phyloP scores from a whole-genome alignment of 192 early-diverging fungal species.

The Podila epicladia region DNA sequence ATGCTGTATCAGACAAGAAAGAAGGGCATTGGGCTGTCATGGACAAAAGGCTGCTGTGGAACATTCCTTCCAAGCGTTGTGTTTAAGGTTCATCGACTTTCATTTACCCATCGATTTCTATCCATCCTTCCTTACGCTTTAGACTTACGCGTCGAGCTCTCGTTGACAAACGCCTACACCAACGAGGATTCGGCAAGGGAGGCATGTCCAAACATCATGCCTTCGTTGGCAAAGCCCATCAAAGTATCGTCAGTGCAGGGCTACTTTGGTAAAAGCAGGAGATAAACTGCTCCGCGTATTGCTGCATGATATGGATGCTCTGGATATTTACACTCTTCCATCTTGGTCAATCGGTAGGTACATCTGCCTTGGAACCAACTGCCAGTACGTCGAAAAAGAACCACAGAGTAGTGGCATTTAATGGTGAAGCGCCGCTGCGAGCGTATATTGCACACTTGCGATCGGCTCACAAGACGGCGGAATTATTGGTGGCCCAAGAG shows the following conservation, averaged over 20 bases:
- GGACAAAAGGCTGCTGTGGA: too few species aligned
- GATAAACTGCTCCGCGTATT: too few species aligned
- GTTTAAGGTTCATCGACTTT: too few species aligned
- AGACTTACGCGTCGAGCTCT: slow-evolving; percentile 43
- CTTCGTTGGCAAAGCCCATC: slow-evolving; percentile 12
- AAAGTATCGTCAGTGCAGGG: slow-evolving; percentile 18
- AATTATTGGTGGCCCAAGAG: slow-evolving; percentile 21
- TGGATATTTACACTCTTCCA: background rate
- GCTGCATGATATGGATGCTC: background rate
- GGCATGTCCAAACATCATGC: slow-evolving; percentile 30
- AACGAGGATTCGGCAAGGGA: slow-evolving; percentile 32
- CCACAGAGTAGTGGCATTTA: slow-evolving; percentile 3
- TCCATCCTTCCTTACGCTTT: too few species aligned
- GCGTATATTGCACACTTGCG: slow-evolving; percentile 22
- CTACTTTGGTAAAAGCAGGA: slow-evolving; percentile 22
- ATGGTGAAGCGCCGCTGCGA: slow-evolving; percentile 12
- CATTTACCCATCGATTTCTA: too few species aligned
- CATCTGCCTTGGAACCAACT: background rate
- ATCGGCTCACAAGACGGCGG: slow-evolving; percentile 34
- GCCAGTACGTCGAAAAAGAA: background rate
- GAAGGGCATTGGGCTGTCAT: too few species aligned
- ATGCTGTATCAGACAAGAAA: too few species aligned
- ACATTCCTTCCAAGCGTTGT: too few species aligned
- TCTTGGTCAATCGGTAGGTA: background rate
- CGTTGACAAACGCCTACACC: slow-evolving; percentile 30